Conservation (phyloP, 2,329 filamentous ascomycete genomes). For the Fusarium sp. region DNA sequence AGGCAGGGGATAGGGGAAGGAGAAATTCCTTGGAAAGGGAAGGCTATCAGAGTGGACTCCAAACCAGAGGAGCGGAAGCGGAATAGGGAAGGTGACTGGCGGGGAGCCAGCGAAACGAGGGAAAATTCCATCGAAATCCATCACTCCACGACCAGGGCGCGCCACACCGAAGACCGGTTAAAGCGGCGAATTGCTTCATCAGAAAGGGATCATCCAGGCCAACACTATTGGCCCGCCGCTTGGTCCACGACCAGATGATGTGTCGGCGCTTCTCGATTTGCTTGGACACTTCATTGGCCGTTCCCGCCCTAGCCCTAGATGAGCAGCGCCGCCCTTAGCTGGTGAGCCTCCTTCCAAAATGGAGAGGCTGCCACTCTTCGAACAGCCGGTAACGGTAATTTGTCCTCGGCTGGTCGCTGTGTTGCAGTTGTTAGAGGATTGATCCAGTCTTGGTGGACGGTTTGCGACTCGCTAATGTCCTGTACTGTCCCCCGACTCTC, state of each 20-base stretch:
- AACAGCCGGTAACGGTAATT: conserved; percentile 11
- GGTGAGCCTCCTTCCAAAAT: not conserved
- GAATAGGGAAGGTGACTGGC: conserved; percentile 4
- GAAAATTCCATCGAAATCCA: conserved; percentile 12
- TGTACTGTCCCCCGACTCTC: not conserved
- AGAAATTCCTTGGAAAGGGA: not conserved
- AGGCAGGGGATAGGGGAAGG: conserved; percentile 5
- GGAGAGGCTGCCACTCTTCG: not conserved
- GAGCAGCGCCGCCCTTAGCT: conserved; percentile 9
- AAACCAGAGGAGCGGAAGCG: not conserved
- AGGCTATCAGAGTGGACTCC: not conserved
- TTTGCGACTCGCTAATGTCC: not conserved
- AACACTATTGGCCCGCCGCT: not conserved
- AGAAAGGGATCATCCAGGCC: not conserved
- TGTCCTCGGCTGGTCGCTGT: not conserved
- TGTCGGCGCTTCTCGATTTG: not conserved
- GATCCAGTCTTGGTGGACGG: not conserved
- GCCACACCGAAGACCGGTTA: conserved; percentile 14
- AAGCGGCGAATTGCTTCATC: conserved; percentile 12
- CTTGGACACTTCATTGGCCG: not conserved
- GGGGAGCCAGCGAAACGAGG: conserved; percentile 6
- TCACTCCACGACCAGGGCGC: conserved; percentile 8
- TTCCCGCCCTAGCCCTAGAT: not conserved
- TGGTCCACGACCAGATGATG: not conserved
- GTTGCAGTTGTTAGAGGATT: not conserved